A percentile compares a stretch with the other conserved stretches of the same genome.
These are phyloP conservation scores for Phytopythium cucurbitacearum DNA, from an alignment of 352 stramenopile genomes.

Conservation along the genomic window DNA sequence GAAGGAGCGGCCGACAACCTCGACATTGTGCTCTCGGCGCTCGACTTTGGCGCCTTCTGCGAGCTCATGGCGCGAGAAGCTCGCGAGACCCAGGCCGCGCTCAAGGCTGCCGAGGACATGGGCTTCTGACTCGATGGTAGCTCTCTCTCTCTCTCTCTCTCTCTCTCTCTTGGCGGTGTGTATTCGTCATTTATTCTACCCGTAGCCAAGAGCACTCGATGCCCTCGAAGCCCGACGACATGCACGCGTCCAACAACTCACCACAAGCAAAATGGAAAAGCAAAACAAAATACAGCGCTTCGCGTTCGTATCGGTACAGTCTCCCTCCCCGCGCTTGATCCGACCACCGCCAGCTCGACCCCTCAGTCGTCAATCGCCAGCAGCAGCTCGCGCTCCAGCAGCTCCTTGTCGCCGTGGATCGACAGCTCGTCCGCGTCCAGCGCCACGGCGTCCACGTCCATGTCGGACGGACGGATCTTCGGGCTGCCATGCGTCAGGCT, in stretches of 20 bases:
- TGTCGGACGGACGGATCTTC: constrained; percentile 69
- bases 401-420: constrained; percentile 55
- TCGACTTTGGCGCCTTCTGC: constrained; percentile 58
- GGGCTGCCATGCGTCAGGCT: constrained; percentile 60
- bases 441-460: constrained; percentile 64
- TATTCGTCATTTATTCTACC: too few species aligned
- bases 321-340: too few species aligned
- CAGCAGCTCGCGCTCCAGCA: constrained; percentile 58
- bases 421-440: constrained; percentile 33
- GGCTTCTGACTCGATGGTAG: constrained; percentile 25
- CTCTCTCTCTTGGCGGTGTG: too few species aligned
- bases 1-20: constrained; percentile 35
- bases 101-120: constrained; percentile 56
- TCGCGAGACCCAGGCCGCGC: constrained; percentile 35
- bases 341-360: too few species aligned
- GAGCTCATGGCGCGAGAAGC: constrained; percentile 45
- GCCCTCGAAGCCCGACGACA: too few species aligned
- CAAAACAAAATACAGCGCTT: too few species aligned
- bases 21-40: constrained; percentile 36
- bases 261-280: too few species aligned
- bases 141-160: constrained; percentile 9
- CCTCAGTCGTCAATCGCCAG: too few species aligned
- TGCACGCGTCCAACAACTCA: too few species aligned
- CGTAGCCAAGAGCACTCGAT: too few species aligned
- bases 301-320: too few species aligned